phyloP scores from a whole-genome alignment of 169 alveolate species.

The Toxoplasma gondii region DNA sequence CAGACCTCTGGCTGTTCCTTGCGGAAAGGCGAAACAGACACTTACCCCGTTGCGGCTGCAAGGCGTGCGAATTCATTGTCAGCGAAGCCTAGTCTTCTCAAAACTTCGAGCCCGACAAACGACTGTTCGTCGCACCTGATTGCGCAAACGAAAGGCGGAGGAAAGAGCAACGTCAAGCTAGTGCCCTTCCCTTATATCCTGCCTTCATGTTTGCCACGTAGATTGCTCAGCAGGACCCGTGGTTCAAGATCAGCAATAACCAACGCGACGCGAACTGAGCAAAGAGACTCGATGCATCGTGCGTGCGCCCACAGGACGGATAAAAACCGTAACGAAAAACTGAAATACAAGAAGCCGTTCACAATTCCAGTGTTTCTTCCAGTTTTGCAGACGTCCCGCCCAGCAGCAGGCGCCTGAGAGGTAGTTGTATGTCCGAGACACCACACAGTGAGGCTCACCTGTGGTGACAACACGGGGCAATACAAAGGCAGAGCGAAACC shows the following conservation, averaged over 20 bases:
- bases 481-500: neutral
- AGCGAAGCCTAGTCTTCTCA: slow-evolving; percentile 46
- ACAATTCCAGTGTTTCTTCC: too few species aligned
- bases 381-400: too few species aligned
- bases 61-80: slow-evolving; percentile 30
- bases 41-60: slow-evolving; percentile 42
- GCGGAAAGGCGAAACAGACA: neutral
- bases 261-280: neutral
- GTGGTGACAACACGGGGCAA: slow-evolving; percentile 24
- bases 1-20: neutral
- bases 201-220: too few species aligned
- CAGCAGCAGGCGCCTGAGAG: too few species aligned
- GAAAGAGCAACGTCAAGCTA: neutral
- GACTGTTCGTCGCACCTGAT: slow-evolving; percentile 60
- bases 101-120: slow-evolving; percentile 55
- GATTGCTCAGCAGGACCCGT: too few species aligned
- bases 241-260: neutral
- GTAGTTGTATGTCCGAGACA: too few species aligned
- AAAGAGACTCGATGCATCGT: neutral
- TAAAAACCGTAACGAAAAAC: neutral
- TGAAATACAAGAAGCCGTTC: too few species aligned
- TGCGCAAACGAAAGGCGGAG: neutral
- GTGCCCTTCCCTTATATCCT: too few species aligned
- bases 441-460: neutral
- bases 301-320: neutral